Conservation (phyloP, 441 rosid species). For the Francoa sonchifolia region DNA sequence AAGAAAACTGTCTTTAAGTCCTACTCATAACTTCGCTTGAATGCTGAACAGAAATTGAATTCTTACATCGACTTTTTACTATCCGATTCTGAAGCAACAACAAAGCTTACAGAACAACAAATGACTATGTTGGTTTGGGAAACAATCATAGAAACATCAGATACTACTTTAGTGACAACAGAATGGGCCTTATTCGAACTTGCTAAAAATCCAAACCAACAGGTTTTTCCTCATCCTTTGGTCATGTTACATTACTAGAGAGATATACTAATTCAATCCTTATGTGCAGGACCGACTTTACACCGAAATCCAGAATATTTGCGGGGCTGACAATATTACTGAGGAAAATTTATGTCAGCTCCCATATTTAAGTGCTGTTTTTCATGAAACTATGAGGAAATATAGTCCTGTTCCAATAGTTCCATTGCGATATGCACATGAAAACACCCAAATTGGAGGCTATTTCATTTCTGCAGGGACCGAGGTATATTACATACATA, state of each 20-base stretch:
- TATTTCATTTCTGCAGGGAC: slow-evolving; percentile 54
- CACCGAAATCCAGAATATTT: slow-evolving; percentile 31
- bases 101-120: slow-evolving; percentile 44
- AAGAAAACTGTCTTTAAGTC: too few species aligned
- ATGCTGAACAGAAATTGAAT: slow-evolving; percentile 30
- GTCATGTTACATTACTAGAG: background rate
- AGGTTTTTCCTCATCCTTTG: slow-evolving; percentile 21
- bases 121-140: slow-evolving; percentile 66
- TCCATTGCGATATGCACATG: slow-evolving; percentile 60
- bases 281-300: slow-evolving; percentile 33
- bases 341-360: slow-evolving; percentile 48
- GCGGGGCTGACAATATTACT: slow-evolving; percentile 36
- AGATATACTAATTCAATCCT: background rate
- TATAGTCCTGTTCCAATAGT: slow-evolving; percentile 57
- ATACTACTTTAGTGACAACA: slow-evolving; percentile 57
- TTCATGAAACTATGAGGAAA: slow-evolving; percentile 74
- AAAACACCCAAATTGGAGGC: slow-evolving; percentile 73
- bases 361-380: slow-evolving; percentile 47
- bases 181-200: slow-evolving; percentile 90
- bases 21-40: background rate
- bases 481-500: slow-evolving; percentile 24
- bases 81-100: too few species aligned
- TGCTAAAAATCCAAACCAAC: slow-evolving; percentile 38
- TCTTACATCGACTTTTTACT: slow-evolving; percentile 45
- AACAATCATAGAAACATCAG: slow-evolving; percentile 51